These are phyloP conservation scores for Euphorbia peplus DNA, from an alignment of 345 rosid genomes.

Conservation along the genomic window DNA sequence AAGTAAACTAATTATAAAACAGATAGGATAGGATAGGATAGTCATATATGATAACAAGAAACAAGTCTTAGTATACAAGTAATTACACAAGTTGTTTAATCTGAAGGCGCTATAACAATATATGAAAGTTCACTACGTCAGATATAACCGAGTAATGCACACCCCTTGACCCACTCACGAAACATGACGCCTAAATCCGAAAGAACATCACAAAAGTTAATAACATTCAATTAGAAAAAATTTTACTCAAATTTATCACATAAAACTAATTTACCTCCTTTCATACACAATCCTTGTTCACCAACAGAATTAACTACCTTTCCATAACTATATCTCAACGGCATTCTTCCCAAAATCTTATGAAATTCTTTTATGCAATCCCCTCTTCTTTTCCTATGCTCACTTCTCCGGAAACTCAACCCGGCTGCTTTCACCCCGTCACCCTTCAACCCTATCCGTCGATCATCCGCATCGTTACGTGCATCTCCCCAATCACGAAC, in stretches of 20 bases:
- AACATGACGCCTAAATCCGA: too few relatives aligned
- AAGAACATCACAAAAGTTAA: too few relatives aligned
- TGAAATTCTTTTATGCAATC: constrained; percentile 57
- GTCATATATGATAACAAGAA: too few relatives aligned
- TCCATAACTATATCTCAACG: constrained; percentile 56
- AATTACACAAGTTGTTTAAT: too few relatives aligned
- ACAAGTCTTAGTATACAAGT: too few relatives aligned
- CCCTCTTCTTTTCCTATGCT: constrained; percentile 78
- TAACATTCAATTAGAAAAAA: too few relatives aligned
- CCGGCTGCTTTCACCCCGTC: constrained; percentile 44
- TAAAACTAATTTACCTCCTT: constrained; percentile 50
- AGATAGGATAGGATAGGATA: too few relatives aligned
- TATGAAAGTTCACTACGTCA: too few relatives aligned
- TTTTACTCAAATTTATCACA: constrained; percentile 40
- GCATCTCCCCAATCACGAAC: constrained; percentile 78
- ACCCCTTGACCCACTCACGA: too few relatives aligned
- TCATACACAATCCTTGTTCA: constrained; percentile 66
- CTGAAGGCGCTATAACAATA: too few relatives aligned
- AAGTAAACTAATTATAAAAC: too few relatives aligned
- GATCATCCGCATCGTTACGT: constrained; percentile 37
- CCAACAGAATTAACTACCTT: constrained; percentile 57
- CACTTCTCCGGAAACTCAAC: constrained; percentile 54
- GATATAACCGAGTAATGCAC: too few relatives aligned
- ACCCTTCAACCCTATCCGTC: constrained; percentile 13
- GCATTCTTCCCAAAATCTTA: constrained; percentile 59